Conservation (phyloP, 2,329 filamentous ascomycete genomes). For the Sporothrix pseudoabietina region DNA sequence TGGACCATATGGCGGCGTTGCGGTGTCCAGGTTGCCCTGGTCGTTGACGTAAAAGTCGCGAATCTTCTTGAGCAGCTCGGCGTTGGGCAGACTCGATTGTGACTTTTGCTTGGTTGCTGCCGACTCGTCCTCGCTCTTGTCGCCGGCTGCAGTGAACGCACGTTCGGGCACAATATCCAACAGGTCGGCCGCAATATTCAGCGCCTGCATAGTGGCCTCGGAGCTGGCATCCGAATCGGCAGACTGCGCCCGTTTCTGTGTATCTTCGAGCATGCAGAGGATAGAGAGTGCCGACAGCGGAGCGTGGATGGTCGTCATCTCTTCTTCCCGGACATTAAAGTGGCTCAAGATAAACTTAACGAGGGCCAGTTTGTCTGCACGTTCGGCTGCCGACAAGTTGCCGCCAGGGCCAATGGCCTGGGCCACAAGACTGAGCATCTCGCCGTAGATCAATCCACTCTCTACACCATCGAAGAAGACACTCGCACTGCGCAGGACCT, state of each 20-base stretch:
- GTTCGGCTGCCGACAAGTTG: slow-evolving; percentile 49
- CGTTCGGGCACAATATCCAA: slow-evolving; percentile 66
- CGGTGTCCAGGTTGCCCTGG: slow-evolving; percentile 68
- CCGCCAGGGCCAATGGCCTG: slow-evolving; percentile 58
- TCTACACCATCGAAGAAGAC: slow-evolving; percentile 98
- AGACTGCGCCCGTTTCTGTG: slow-evolving; percentile 44
- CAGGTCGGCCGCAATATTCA: slow-evolving; percentile 57
- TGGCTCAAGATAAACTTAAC: slow-evolving; percentile 80
- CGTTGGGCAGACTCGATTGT: slow-evolving; percentile 42
- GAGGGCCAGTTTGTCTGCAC: slow-evolving; percentile 67
- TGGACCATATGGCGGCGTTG: slow-evolving; percentile 60
- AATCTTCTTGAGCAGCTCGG: slow-evolving; percentile 63
- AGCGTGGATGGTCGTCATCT: slow-evolving; percentile 87
- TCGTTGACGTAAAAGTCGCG: slow-evolving; percentile 69
- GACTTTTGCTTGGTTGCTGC: background rate
- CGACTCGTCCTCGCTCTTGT: background rate
- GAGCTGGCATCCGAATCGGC: background rate
- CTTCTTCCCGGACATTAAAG: slow-evolving; percentile 94
- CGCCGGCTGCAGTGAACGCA: slow-evolving; percentile 52
- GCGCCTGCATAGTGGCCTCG: slow-evolving; percentile 41
- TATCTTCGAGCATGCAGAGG: slow-evolving; percentile 61
- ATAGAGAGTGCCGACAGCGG: slow-evolving; percentile 73
- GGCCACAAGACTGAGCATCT: slow-evolving; percentile 69
- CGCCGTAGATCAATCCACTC: slow-evolving; percentile 87
- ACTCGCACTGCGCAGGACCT: slow-evolving; percentile 89